Evolutionary conservation across 306 rosid genomes (phyloP), one percentile per base, ranked within the genome.

Genomic region (Phaseolus lunatus): DNA sequence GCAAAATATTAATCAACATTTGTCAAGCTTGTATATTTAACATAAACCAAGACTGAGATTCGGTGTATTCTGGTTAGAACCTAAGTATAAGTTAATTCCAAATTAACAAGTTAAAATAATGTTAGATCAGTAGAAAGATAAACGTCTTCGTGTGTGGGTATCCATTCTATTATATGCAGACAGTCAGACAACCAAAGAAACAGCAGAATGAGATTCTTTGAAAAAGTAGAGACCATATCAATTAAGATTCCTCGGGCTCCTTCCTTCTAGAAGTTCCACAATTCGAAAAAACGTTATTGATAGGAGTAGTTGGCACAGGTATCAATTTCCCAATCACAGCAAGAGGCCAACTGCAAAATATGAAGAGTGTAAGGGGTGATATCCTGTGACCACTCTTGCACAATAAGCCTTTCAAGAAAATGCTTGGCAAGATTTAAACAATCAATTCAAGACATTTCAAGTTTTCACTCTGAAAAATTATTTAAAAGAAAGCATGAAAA

Each of bases 261-360:
- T 72, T 78, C 61, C 77, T 49, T 81, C 20, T 54, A 19, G 77
- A 35, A 67, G 33, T 22, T 49, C 74, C 66, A 48, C 50, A 70
- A 59, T 79, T 80, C 14, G 80, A 52, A 43, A 87, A 75, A 15
- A 16, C 39, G 29, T 73, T 75, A 1, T 67, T 76, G 14, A 88
- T 3, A 7, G 89, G 88, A 39, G 91, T 86, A 67, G 65, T 45
- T 22, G 93, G 87, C 23, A 92, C 98, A 4, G 91, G 99, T 54
- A 96, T 87, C 54, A 93, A 67, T 77, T 96, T 96, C 76, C 98
- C 99, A 24, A 93, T 4, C 37, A 88, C 86, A 43, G 97, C 98
- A 39, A 96, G 96, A 54, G 99, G 98, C 99, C 99, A 96, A 80
- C 99, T 96, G 90, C 50, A 66, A 53, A 53, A 43, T 47, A 74